Evolutionary conservation across 345 rosid genomes (phyloP), one percentile per base, ranked within the genome.

Genomic region (Aethionema arabicum): DNA sequence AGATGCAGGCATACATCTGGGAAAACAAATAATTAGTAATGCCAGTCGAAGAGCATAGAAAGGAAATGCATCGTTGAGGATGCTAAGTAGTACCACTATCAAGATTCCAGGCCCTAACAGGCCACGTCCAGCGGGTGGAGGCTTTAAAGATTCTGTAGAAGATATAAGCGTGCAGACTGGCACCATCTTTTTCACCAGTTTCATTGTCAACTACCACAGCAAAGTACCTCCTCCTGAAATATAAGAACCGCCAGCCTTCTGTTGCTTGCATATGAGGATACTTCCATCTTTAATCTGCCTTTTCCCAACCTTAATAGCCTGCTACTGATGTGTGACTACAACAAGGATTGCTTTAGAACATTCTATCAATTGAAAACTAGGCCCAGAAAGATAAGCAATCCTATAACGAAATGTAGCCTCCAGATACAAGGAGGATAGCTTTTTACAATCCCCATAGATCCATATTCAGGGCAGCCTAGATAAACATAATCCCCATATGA

Each of bases 391-490:
- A 72, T 74, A 55, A 87, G 78, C 62, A 73, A 42, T 14, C 75
- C 36, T 9, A 81, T 52, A 56, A 87, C 77, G 71, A 59, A 78
- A 61, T 81, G 82, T 31, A 86, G 91, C 68, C 60, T 85, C 91
- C 95, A 87, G 33, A 87, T 68, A 72, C 74, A 69, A 12, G 88
- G 88, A 12, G 88, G 88, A 56, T 88, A 87, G 52, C 59, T 72
- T 77, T 76, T 78, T 43, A 79, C 81, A 76, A 84, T 81, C 68
- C 84, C 67, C 54, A 37, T 38, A 53, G 75, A 87, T 11, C 76
- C 81, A 59, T 74, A 69, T 91, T 82, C 49, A 87, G 59, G 7
- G 95, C 85, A 67, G 61, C 83, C 95, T 87, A 75, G 42, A 62
- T 68, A 59, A 32, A 31, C 15, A 45, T 32, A 59, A 5, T 51